These are phyloP conservation scores for Verticillium albo-atrum DNA, from an alignment of 2,329 filamentous ascomycete genomes.

Conservation along the genomic window DNA sequence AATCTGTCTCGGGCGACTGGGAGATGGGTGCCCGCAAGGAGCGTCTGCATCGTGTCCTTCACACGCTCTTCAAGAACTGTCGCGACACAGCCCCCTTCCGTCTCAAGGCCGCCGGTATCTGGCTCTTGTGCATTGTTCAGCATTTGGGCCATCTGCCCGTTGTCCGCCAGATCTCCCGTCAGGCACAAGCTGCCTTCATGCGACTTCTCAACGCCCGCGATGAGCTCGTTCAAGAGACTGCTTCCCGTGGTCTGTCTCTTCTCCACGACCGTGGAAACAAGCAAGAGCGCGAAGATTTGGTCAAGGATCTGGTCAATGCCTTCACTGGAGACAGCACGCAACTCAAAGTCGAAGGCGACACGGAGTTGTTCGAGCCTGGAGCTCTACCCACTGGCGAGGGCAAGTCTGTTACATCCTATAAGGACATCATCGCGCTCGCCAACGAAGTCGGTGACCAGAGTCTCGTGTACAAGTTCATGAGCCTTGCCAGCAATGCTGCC, in stretches of 20 bases:
- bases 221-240: conserved; percentile 92
- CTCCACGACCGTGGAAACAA: conserved; percentile 92
- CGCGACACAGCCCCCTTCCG: conserved; percentile 83
- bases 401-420: conserved; percentile 88
- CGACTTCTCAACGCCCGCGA: conserved; percentile 81
- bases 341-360: conserved; percentile 84
- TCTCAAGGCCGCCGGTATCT: conserved; percentile 89
- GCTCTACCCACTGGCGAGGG: conserved; percentile 87
- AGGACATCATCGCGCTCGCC: conserved; percentile 93
- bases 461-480: conserved; percentile 98
- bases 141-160: conserved; percentile 77
- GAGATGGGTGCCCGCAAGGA: conserved; percentile 15
- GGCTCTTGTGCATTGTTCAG: conserved; percentile 88
- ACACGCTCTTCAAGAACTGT: conserved; percentile 73
- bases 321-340: conserved; percentile 75
- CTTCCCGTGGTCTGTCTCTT: conserved; percentile 82
- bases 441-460: conserved; percentile 94
- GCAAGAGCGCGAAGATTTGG: conserved; percentile 73
- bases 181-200: conserved; percentile 85
- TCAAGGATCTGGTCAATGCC: conserved; percentile 80
- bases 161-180: conserved; percentile 68
- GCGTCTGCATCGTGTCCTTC: conserved; percentile 43
- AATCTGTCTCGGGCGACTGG: conserved; percentile 43
- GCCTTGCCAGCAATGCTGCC: conserved; percentile 88
- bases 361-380: conserved; percentile 88